Base-by-base conservation (phyloP, 176 grass and related monocot genomes). In the Cenchrus purpureus region DNA sequence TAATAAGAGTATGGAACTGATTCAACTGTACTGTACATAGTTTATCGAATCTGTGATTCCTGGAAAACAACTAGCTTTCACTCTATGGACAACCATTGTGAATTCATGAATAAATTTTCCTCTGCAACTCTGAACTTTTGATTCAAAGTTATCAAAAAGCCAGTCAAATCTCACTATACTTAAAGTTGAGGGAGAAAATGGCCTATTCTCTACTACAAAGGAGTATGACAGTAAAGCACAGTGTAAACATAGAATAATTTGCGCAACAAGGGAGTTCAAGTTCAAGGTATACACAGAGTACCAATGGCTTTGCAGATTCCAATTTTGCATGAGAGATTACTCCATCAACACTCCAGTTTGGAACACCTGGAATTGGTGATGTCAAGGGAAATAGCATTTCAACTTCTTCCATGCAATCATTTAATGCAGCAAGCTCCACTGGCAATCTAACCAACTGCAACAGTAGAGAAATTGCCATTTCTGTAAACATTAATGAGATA, bases 271-370 rank as follows among this genome's bases (percentile, higher is more conserved):
- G 58, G 57, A 25, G 25, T 25, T 25, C 25, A 25, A 61, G 4
- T 8, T 19, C 65, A 42, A 68, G 37, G 2, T 34, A 74, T 55
- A 32, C 8, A 46, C 34, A 54, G 8, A 22, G 2, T 54, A 74
- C 50, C 50, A 55, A 4, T 74, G 50, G 40, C 16, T 46, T 74
- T 74, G 2, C 3, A 34, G 0, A 3, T 55, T 19, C 37, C 6
- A 8, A 79, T 55, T 81, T 64, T 50, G 73, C 78, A 67, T 81
- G 9, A 42, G 37, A 74, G 4, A 81, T 67, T 64, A 87, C 51
- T 75, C 78, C 85, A 58, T 75, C 85, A 66, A 68, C 32, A 57
- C 77, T 87, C 78, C 69, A 87, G 44, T 81, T 10, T 20, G 48
- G 48, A 20, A 87, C 16, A 46, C 15, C 45, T 73, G 69, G 40